Base-by-base conservation (phyloP, 2,329 filamentous ascomycete genomes). In the Ophiocordyceps sinensis region DNA sequence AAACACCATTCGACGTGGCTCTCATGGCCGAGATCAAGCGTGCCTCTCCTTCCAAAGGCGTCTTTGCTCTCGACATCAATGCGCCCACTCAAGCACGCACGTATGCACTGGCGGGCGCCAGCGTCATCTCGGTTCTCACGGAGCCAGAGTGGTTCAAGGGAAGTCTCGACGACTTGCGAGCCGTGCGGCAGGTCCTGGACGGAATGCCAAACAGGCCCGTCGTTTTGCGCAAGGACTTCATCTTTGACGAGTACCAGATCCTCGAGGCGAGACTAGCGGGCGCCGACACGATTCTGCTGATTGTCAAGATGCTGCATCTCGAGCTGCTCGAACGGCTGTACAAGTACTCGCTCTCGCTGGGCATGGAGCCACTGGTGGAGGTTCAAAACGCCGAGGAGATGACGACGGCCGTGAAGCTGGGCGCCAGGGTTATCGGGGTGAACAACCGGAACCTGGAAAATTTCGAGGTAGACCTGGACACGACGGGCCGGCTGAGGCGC, bases 101-200 rank as follows among this genome's bases (percentile, higher is more conserved):
- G 50, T 98, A 98, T 59, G 91, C 93, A 10, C 73, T 91, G 40
- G 88, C 91, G 7, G 93, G 91, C 13, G 91, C 91, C 38, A 96
- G 89, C 57, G 86, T 94, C 32, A 98, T 98, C 49, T 96, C 91
- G 1, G 91, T 98, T n/a, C 73, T 98, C 37, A 98, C 91, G 0
- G 91, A 98, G 62, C 91, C 93, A 0, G 84, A 96, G 56, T 98
- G 91, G 91, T 98, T 98, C 70, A 96, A 95, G 65, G 91, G 91
- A 38, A 94, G 83, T 61, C 88, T 98, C 45, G 89, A 98, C 44
- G 91, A 98, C 57, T 66, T 98, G 41, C 77, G 84, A 45, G 78
- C 82, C 29, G 91, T 96, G 28, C 78, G 91, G 36, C 84, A 89
- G 60, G 87, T 85, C 38, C 67, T 98, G n/a, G 77, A 87, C 51